phyloP scores from a whole-genome alignment of 139 green algal genomes.

The Dunaliella primolecta region DNA sequence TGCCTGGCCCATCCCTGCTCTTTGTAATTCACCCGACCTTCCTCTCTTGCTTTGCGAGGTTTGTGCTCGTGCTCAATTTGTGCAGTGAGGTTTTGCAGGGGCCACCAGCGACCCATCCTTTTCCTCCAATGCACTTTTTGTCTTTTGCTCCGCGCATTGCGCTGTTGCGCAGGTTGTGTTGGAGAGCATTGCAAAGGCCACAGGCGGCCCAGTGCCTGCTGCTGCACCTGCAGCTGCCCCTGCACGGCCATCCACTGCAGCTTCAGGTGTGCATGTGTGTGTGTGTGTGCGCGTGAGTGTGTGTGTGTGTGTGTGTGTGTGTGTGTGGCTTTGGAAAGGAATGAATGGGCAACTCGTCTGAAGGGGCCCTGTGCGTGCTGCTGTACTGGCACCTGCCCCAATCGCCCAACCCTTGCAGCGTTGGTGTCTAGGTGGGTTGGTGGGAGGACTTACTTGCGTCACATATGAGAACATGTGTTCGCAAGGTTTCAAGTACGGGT shows the following conservation, averaged over 20 bases:
- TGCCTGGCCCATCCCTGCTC: too few species aligned
- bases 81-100: background rate
- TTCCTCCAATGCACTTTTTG: background rate
- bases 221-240: background rate
- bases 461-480: too few species aligned
- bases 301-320: background rate
- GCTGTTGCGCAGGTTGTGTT: background rate
- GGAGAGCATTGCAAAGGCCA: conserved; percentile 46
- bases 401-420: too few species aligned
- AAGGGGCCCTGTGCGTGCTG: too few species aligned
- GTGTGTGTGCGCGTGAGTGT: background rate
- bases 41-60: background rate
- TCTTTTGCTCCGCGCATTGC: background rate
- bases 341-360: too few species aligned
- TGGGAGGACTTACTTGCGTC: too few species aligned
- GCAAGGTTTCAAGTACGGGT: too few species aligned
- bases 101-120: background rate
- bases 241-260: background rate
- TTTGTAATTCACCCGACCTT: background rate
- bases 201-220: conserved; percentile 5
- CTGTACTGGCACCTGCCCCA: too few species aligned
- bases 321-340: too few species aligned
- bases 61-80: background rate
- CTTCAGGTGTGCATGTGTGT: background rate
- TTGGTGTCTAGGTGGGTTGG: too few species aligned